Conservation (phyloP, 495 filamentous ascomycete genomes). For the Trichoderma reesei region DNA sequence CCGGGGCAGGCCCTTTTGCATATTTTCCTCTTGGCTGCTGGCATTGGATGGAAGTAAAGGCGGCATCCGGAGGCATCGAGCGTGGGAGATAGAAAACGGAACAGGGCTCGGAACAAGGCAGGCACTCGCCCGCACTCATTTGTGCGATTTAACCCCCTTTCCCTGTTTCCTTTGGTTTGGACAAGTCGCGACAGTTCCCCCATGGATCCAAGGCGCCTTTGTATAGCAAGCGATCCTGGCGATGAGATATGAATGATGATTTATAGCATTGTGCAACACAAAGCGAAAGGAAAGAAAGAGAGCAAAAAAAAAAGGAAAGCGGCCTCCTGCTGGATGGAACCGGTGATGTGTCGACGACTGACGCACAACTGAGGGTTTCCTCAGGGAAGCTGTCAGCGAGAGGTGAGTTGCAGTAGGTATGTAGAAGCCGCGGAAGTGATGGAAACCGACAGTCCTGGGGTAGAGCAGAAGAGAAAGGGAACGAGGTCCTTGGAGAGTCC, state of each 20-base stretch:
- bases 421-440: no score
- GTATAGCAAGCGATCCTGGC: conserved; percentile 8
- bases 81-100: conserved; percentile 5
- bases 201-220: conserved; percentile 4
- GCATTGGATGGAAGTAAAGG: conserved; percentile 8
- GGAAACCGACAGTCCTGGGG: no score
- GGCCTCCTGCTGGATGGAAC: neutral
- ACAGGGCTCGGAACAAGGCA: neutral
- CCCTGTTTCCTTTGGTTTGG: conserved; percentile 7
- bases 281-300: neutral
- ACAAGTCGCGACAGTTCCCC: neutral
- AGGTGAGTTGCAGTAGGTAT: neutral
- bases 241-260: conserved; percentile 9
- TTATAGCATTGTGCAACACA: neutral
- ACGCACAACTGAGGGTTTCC: neutral
- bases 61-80: conserved; percentile 5
- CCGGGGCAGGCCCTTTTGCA: neutral
- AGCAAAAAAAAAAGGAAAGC: neutral
- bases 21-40: neutral
- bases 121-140: neutral
- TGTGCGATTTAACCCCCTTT: neutral
- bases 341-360: neutral
- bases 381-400: neutral
- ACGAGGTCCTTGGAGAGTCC: neutral
- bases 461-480: neutral